Evolutionary conservation across 805 yeast genomes (phyloP), one percentile per base, ranked within the genome.

Genomic region (Ogataea parapolymorpha): DNA sequence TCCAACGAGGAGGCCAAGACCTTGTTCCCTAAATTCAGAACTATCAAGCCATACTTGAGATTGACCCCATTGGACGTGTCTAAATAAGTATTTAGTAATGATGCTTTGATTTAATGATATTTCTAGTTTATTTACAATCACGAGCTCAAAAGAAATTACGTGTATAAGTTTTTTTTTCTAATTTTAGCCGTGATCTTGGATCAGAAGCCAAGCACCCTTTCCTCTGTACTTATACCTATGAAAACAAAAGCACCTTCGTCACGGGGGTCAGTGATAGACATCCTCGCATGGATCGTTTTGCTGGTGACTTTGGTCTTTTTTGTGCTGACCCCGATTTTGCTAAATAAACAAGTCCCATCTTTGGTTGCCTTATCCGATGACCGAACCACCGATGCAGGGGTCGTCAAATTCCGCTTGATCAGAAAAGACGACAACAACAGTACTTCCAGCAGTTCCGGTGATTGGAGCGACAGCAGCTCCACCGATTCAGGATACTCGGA

Each of bases 11-110:
- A 71, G 49, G 87, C 86, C 29, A 71, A 71, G 60, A 68, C 67
- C 35, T 61, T 74, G 59, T 80, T 79, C 64, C 85, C 85, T 37
- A 76, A 78, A 43, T 79, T 77, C 71, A 67, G 77, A 53, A 65
- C 72, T 35, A 65, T 80, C 56, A 80, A 78, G 67, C 79, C 83
- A 35, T 80, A 81, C 66, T 68, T 80, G 61, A 74, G 85, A 63
- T 65, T 77, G 56, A 78, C 84, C 22, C 68, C 67, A 4, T 38
- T 63, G 29, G 56, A 51, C 10, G 36, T 50, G 10, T 28, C 42
- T 32, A 29, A 50, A 48, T 41, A 46, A 35, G 15, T 29, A 4
- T 15, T 26, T 14, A 32, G 12, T 28, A 28, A 28, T 25, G 17
- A 12, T 20, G 30, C 41, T 24, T 15, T 34, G 18, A 11, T 27